Evolutionary conservation across 768 basidiomycete species (phyloP), one percentile per base, ranked within the genome.

Genomic region (Hygrocybe punicea): DNA sequence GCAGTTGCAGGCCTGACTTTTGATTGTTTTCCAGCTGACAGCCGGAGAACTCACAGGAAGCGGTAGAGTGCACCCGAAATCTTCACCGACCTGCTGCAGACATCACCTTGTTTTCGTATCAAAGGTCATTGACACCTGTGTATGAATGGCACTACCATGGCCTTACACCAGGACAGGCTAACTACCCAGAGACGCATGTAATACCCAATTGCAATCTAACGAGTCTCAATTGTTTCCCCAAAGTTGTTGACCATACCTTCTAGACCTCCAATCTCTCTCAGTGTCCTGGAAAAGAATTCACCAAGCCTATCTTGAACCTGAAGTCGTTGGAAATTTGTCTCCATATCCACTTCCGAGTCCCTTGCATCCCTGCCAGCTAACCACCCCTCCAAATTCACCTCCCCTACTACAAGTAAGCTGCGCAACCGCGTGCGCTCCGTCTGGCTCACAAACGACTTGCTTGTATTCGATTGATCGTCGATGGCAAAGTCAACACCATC

Each of bases 381-480:
- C 89, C 89, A 92, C 59, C 87, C 87, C 61, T 91, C 89, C 44
- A 92, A 65, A 8, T 68, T 73, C 10, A 81, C 78, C 24, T 81
- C 78, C 0, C 85, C 86, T 1, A 77, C 74, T 3, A 88, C 71
- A 29, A 91, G 73, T 48, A 91, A 63, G 61, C 89, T 90, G 39
- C 81, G 74, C 23, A 91, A 67, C n/a, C 89, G 76, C 11, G 86
- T 85, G 33, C 82, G 71, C 60, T 91, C 90, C 4, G 90, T 92
- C 63, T 86, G 85, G 56, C 74, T 88, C 46, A 84, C 68, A 2
- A 81, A 79, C 4, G 82, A 72, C 21, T 81, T 76, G 55, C 70
- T 76, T 16, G 73, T 63, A 1, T 59, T 58, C 5, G 70, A 60
- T 25, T 68, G 69, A 44, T 67, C 70, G 24, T 69, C 72, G 3